Percentiles rank a stretch among this genome's conserved stretches.
Conservation (phyloP, 2,329 filamentous ascomycete genomes). For the Alternaria sp. region DNA sequence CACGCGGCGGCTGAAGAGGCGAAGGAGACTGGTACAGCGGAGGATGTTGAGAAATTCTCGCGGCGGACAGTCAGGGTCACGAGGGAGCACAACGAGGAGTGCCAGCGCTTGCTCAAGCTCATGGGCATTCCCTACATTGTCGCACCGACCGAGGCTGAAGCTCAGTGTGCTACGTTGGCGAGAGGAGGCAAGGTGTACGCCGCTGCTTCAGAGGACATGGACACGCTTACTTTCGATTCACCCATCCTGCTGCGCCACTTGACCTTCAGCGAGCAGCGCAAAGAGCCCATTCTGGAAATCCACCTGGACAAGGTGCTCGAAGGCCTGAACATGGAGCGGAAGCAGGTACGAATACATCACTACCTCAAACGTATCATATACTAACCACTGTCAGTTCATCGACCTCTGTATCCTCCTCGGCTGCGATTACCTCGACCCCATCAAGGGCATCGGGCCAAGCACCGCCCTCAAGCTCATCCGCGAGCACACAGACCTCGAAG, state of each 20-base stretch:
- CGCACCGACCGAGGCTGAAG: conserved; percentile 95
- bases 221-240: conserved; percentile 92
- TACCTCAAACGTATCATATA: not conserved
- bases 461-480: conserved; percentile 94
- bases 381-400: conserved; percentile 71
- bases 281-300: conserved; percentile 97
- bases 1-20: conserved; percentile 90
- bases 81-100: conserved; percentile 95
- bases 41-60: conserved; percentile 98
- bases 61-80: conserved; percentile 91
- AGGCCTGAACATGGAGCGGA: conserved; percentile 84
- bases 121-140: conserved; percentile 98
- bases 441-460: conserved; percentile 90
- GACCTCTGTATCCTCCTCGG: conserved; percentile 97
- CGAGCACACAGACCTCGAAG: conserved; percentile 86
- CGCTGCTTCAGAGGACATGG: conserved; percentile 98
- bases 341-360: conserved; percentile 66
- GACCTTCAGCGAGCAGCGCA: conserved; percentile 95
- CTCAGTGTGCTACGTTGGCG: conserved; percentile 90
- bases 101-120: conserved; percentile 84
- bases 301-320: conserved; percentile 85
- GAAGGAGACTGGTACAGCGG: conserved; percentile 93
- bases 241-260: conserved; percentile 91
- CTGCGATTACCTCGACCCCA: conserved; percentile 96
- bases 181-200: conserved; percentile 94